Conservation (phyloP, 257 asterid genomes). For the Oldenlandia corymbosa region DNA sequence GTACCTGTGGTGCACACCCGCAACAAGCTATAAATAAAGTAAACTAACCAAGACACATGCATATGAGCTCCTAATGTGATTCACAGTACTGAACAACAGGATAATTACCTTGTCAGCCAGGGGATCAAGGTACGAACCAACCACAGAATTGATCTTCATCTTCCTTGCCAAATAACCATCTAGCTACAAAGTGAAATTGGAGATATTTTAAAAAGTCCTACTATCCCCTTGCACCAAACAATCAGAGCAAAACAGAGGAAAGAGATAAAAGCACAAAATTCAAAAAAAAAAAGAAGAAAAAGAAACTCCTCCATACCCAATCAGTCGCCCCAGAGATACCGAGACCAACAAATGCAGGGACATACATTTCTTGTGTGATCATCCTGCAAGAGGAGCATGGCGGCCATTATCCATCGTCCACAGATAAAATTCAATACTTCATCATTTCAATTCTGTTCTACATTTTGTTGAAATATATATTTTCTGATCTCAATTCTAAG, state of each 20-base stretch:
- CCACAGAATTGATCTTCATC: constrained; percentile 80
- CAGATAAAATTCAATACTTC: too few relatives aligned
- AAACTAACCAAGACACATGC: neutral
- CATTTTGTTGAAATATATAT: too few relatives aligned
- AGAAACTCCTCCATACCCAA: constrained; percentile 55
- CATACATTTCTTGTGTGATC: constrained; percentile 80
- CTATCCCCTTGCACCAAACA: constrained; percentile 3
- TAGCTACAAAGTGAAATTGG: constrained; percentile 43
- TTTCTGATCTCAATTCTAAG: too few relatives aligned
- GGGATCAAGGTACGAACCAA: constrained; percentile 98
- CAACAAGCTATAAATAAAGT: constrained; percentile 4
- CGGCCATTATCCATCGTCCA: neutral
- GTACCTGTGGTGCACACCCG: constrained; percentile 41
- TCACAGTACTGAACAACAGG: neutral
- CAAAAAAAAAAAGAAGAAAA: neutral
- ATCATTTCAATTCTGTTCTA: too few relatives aligned
- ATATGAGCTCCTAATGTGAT: neutral
- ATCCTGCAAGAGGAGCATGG: constrained; percentile 59
- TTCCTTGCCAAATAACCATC: constrained; percentile 95
- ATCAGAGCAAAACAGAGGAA: neutral
- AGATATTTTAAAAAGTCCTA: constrained; percentile 10
- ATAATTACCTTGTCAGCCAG: constrained; percentile 85
- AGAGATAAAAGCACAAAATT: too few relatives aligned
- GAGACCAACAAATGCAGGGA: constrained; percentile 75
- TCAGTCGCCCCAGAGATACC: constrained; percentile 87